These are phyloP conservation scores for Helianthus annuus DNA, from an alignment of 129 eudicot genomes.

Conservation along the genomic window DNA sequence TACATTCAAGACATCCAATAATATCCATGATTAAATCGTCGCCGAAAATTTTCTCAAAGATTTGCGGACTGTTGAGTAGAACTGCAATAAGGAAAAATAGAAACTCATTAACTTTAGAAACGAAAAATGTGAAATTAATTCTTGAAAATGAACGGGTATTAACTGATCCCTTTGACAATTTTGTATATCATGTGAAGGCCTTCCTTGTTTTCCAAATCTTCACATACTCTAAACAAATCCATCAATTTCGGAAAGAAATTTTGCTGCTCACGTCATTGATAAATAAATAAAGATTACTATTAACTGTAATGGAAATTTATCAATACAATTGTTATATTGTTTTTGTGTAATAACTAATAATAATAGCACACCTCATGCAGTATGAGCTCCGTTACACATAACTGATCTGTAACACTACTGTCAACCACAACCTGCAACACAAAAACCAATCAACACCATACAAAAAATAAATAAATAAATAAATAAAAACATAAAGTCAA, in stretches of 20 bases:
- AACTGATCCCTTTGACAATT: constrained; percentile 82
- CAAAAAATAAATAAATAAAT: background rate
- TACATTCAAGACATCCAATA: constrained; percentile 93
- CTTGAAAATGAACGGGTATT: constrained; percentile 33
- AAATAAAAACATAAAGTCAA: background rate
- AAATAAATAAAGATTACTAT: background rate
- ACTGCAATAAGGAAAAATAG: constrained; percentile 50
- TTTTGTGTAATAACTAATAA: background rate
- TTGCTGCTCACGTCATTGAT: constrained; percentile 52
- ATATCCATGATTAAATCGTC: constrained; percentile 86
- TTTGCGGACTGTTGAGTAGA: constrained; percentile 71
- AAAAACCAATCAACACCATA: constrained; percentile 12
- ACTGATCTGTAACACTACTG: constrained; percentile 77
- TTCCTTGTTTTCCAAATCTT: constrained; percentile 77
- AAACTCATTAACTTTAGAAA: constrained; percentile 10
- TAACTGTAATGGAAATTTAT: constrained; percentile 11
- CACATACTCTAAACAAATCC: constrained; percentile 74
- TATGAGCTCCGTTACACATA: constrained; percentile 78
- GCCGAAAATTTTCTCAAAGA: constrained; percentile 82
- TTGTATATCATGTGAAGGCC: constrained; percentile 80
- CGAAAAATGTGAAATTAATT: background rate
- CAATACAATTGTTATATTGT: constrained; percentile 5
- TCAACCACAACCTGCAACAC: constrained; percentile 79
- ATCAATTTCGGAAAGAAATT: constrained; percentile 79
- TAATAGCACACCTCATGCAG: constrained; percentile 72